A percentile compares a stretch with the other conserved stretches of the same genome.
Evolutionary conservation across 1,284 basidiomycete species (phyloP).

Genomic region (Xerocomus nothofagi): DNA sequence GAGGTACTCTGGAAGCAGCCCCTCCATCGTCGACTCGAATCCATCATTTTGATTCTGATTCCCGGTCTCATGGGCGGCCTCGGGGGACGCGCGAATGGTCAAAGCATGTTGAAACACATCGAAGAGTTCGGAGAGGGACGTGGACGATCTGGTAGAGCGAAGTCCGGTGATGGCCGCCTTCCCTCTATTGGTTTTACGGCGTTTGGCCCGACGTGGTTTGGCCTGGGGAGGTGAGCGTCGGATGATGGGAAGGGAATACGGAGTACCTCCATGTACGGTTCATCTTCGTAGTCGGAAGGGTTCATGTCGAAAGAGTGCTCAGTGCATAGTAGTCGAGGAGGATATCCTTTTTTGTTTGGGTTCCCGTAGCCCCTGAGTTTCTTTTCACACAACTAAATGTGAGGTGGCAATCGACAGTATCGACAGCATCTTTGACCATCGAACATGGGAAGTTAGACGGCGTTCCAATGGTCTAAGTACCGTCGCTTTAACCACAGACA

Average conservation of each 20-base stretch:
- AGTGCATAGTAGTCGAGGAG: constrained; percentile 1
- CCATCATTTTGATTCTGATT: constrained; percentile 4
- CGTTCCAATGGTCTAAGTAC: too few relatives aligned
- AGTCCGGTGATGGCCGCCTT: constrained; percentile 7
- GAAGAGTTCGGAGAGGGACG: constrained; percentile 20
- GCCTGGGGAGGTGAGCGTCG: background rate
- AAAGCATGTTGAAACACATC: constrained; percentile 18
- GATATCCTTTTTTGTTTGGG: background rate
- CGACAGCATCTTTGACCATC: too few relatives aligned
- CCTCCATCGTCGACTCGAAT: constrained; percentile 29
- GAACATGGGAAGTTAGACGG: too few relatives aligned
- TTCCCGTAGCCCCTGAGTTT: background rate
- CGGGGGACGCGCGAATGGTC: background rate
- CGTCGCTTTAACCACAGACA: too few relatives aligned
- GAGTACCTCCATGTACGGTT: constrained; percentile 24
- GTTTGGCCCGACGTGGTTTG: constrained; percentile 23
- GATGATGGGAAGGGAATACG: background rate
- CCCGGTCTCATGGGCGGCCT: background rate
- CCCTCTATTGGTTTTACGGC: constrained; percentile 28
- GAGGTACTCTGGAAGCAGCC: constrained; percentile 27
- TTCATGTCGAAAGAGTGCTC: constrained; percentile 7
- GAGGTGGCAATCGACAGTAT: too few relatives aligned
- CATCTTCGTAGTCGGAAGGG: constrained; percentile 24
- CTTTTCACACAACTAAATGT: too few relatives aligned
- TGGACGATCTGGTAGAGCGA: constrained; percentile 16